Evolutionary conservation across 441 rosid genomes (phyloP), one percentile per base, ranked within the genome.

Genomic region (Populus hybrid): DNA sequence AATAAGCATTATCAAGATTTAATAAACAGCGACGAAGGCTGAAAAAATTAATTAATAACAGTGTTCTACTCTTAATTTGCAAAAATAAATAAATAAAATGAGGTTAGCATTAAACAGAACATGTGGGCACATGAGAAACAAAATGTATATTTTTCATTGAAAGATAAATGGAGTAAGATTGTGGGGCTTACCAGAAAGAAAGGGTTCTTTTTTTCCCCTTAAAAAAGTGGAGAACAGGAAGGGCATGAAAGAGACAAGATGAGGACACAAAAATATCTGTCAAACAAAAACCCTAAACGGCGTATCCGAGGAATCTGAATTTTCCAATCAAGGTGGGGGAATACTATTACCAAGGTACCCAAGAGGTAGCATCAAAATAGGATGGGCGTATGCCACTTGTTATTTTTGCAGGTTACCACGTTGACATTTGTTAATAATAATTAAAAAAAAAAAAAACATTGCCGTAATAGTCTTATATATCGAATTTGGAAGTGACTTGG

Each of bases 151-250:
- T 29, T 16, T 73, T 16, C 21, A 33, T 18, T 36, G 40, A 35
- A 12, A 23, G 10, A 36, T 10, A 16, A 53, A 53, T 26, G 4
- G 24, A 9, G n/a, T 38, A 40, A 53, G 61, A 36, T 16, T 31
- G 68, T 42, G 21, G 76, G 53, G 76, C 68, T 61, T 64, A 74
- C 76, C 69, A 24, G 69, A 63, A 38, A 35, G 56, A 21, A 73
- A 7, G 40, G 38, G 2, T 31, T 23, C 23, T 50, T 53, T 33
- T 24, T 26, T 11, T 3, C 2, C 20, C 11, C n/a, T 20, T 24
- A 71, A 9, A 71, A 45, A 14, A 24, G 23, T 12, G 74, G 35
- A 9, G 73, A 71, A 18, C 18, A 36, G 36, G 69, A 26, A 36
- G 56, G 61, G 50, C 14, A 68, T 23, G 35, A 65, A 33, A 33